These are phyloP conservation scores for Cystofilobasidium bisporidii DNA, from an alignment of 768 basidiomycete species.

Conservation along the genomic window DNA sequence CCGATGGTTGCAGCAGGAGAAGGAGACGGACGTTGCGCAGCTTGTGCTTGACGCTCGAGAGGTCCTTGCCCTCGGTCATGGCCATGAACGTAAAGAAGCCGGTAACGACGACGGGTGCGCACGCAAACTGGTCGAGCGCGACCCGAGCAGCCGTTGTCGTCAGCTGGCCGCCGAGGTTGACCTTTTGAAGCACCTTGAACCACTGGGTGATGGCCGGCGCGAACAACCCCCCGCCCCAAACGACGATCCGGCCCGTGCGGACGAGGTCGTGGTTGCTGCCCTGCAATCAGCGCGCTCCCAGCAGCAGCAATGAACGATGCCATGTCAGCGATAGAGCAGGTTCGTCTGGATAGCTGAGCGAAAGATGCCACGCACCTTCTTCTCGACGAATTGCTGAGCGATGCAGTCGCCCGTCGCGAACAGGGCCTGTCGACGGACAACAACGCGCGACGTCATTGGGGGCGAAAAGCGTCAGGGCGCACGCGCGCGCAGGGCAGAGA, in stretches of 20 bases:
- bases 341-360: background rate
- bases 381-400: slow-evolving; percentile 28
- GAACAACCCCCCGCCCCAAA: slow-evolving; percentile 25
- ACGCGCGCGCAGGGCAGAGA: background rate
- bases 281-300: background rate
- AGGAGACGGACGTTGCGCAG: slow-evolving; percentile 13
- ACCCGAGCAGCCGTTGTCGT: slow-evolving; percentile 23
- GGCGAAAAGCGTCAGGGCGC: background rate
- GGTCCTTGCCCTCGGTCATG: slow-evolving; percentile 21
- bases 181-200: slow-evolving; percentile 20
- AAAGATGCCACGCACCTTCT: slow-evolving; percentile 15
- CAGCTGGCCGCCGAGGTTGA: slow-evolving; percentile 15
- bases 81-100: slow-evolving; percentile 21
- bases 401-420: slow-evolving; percentile 28
- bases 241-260: slow-evolving; percentile 26
- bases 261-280: slow-evolving; percentile 22
- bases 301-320: too few species aligned
- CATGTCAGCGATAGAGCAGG: background rate
- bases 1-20: too few species aligned
- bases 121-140: slow-evolving; percentile 25
- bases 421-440: slow-evolving; percentile 15
- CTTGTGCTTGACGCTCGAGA: slow-evolving; percentile 13
- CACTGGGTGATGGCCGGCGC: slow-evolving; percentile 8
- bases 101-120: slow-evolving; percentile 4
- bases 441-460: too few species aligned